Conservation (phyloP, 768 basidiomycete genomes). For the Kwoniella dendrophila region DNA sequence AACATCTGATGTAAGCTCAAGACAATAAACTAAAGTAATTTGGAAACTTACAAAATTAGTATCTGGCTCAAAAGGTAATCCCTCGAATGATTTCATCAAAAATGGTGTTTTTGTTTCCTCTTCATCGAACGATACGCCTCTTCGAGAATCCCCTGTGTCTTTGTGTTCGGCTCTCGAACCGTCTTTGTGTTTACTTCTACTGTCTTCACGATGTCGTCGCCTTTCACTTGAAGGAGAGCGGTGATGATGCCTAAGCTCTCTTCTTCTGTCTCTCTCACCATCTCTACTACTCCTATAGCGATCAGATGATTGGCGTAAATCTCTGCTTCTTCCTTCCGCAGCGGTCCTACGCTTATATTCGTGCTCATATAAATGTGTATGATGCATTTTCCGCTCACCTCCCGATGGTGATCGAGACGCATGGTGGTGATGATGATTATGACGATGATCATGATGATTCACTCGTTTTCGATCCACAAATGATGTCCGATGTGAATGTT, state of each 20-base stretch:
- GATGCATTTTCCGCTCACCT: not conserved
- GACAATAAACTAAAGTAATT: not conserved
- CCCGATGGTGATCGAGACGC: not conserved
- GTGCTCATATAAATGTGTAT: not conserved
- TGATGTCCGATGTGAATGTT: not conserved
- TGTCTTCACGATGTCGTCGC: not conserved
- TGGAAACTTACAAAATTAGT: slow-evolving; percentile 7
- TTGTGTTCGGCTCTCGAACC: not conserved
- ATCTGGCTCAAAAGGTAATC: slow-evolving; percentile 26
- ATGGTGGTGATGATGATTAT: not conserved
- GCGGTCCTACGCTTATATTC: not conserved
- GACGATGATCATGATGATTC: not conserved
- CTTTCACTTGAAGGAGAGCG: too few relatives aligned
- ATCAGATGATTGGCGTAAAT: not conserved
- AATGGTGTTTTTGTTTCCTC: slow-evolving; percentile 7
- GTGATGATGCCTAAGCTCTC: too few relatives aligned
- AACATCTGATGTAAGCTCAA: not conserved
- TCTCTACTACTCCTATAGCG: too few relatives aligned
- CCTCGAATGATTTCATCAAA: slow-evolving; percentile 9
- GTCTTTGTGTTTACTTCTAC: too few relatives aligned
- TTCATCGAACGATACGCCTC: not conserved
- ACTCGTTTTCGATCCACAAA: too few relatives aligned
- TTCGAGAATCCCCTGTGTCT: not conserved
- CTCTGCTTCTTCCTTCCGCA: not conserved
- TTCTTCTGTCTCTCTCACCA: too few relatives aligned